These are phyloP conservation scores for Fomitopsis palustris DNA, from an alignment of 1,284 basidiomycete genomes.

Conservation along the genomic window DNA sequence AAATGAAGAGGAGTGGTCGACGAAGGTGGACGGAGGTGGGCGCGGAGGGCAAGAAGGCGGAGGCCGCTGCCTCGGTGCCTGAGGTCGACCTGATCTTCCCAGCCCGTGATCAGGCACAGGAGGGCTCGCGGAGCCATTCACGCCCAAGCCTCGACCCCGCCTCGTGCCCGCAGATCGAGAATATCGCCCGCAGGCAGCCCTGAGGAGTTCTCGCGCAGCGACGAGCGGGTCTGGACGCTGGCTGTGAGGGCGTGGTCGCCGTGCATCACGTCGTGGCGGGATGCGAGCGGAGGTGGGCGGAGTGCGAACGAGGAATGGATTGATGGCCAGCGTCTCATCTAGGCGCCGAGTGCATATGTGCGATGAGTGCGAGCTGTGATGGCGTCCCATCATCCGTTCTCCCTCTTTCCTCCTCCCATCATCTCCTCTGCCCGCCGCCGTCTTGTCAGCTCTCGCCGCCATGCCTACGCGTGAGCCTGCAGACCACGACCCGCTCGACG, in stretches of 20 bases:
- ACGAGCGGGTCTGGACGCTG: not conserved
- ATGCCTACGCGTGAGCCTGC: slow-evolving; percentile 44
- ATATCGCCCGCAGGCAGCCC: too few relatives aligned
- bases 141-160: too few relatives aligned
- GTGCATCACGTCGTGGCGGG: not conserved
- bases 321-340: not conserved
- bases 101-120: too few relatives aligned
- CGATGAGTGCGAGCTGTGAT: not conserved
- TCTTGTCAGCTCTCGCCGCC: slow-evolving; percentile 37
- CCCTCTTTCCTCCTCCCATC: slow-evolving; percentile 18
- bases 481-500: slow-evolving; percentile 62
- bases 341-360: slow-evolving; percentile 1
- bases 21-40: too few relatives aligned
- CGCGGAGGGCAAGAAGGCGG: too few relatives aligned
- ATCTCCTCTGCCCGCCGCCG: slow-evolving; percentile 30
- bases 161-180: too few relatives aligned
- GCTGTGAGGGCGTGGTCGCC: not conserved
- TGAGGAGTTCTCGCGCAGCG: too few relatives aligned
- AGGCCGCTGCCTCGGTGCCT: too few relatives aligned
- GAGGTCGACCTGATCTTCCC: too few relatives aligned
- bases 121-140: too few relatives aligned
- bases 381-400: slow-evolving; percentile 14
- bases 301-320: not conserved
- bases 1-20: too few relatives aligned
- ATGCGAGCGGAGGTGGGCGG: not conserved